Evolutionary conservation across 2,329 filamentous ascomycete species (phyloP).

Genomic region (Parasarocladium wereldwijsianum): DNA sequence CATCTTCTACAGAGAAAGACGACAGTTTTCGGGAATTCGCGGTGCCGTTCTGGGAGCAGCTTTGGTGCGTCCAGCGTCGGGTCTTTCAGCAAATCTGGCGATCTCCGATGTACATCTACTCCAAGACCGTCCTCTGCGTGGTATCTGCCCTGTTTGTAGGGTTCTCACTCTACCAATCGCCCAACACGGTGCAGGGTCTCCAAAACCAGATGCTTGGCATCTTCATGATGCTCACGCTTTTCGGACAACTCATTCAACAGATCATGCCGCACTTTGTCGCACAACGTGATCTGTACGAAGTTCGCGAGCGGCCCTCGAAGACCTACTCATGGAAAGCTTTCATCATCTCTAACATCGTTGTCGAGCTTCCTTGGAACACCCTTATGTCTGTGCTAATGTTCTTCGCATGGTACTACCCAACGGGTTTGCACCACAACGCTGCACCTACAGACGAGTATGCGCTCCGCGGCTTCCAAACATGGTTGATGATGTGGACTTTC

Average conservation of each 20-base stretch:
- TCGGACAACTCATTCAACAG: slow-evolving; percentile 42
- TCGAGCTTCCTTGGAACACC: slow-evolving; percentile 54
- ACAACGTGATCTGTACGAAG: slow-evolving; percentile 52
- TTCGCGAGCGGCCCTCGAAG: slow-evolving; percentile 48
- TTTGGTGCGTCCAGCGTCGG: too few relatives aligned
- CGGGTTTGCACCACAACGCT: slow-evolving; percentile 43
- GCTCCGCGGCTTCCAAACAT: slow-evolving; percentile 42
- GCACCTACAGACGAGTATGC: slow-evolving; percentile 4
- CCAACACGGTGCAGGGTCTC: slow-evolving; percentile 42
- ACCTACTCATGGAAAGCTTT: slow-evolving; percentile 54
- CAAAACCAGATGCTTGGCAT: slow-evolving; percentile 53
- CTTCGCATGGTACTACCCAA: slow-evolving; percentile 51
- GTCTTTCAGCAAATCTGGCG: slow-evolving; percentile 20
- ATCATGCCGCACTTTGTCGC: slow-evolving; percentile 54
- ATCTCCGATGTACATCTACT: slow-evolving; percentile 47
- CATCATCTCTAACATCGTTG: slow-evolving; percentile 48
- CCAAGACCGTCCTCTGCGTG: slow-evolving; percentile 21
- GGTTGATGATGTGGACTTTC: slow-evolving; percentile 47
- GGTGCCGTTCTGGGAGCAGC: too few relatives aligned
- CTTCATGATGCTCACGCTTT: slow-evolving; percentile 52
- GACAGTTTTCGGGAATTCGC: too few relatives aligned
- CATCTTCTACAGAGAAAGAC: too few relatives aligned
- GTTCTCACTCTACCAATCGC: slow-evolving; percentile 45
- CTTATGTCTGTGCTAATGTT: slow-evolving; percentile 47
- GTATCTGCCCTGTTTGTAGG: slow-evolving; percentile 40